Base-by-base conservation (phyloP, 2,329 filamentous ascomycete species). In the Dactylonectria macrodidyma region DNA sequence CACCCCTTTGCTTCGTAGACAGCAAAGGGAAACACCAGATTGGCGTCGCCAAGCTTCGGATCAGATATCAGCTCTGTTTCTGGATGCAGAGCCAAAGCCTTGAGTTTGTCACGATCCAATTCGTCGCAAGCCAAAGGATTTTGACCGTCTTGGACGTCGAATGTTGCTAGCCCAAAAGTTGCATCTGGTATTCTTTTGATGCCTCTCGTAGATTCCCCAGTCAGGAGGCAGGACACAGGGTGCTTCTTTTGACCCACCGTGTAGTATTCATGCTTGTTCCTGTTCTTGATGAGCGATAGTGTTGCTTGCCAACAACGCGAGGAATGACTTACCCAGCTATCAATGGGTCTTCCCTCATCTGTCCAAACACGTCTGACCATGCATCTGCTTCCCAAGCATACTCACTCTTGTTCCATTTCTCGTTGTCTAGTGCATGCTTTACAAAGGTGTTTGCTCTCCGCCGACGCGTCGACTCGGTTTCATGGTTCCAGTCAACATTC, bases 341-440 rank as follows among this genome's bases (percentile, higher is more conserved):
- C 8, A 9, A 22, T 3, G 47, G 47, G 19, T 61, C 59, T 22
- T 61, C 33, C 44, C 47, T 61, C 59, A 61, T 61, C 19, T 41
- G n/a, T 10, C 59, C 47, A 44, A 61, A 61, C 12, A 61, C 33
- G 51, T 61, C 59, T 11, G 48, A 33, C 59, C 59, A 61, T 16
- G 59, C 59, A 24, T 61, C 59, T 5, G 59, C 59, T 14, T 61
- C 59, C 59, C 59, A 61, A 10, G 59, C 59, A 30, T 61, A 61
- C 50, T 61, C 59, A 34, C 59, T 61, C 59, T 61, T 61, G n/a
- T 19, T 10, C 47, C 59, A 54, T 6, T 44, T 41, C n/a, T 61
- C 59, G 16, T 61, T 61, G 12, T 54, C 22, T 7, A 30, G 26
- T 7, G 26, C 26, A 30, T 30, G 26, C 7, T 30, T 30, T 30